Evolutionary conservation across 2,329 filamentous ascomycete species (phyloP), one percentile per base, ranked within the genome.

Genomic region (Blumeria hordei): DNA sequence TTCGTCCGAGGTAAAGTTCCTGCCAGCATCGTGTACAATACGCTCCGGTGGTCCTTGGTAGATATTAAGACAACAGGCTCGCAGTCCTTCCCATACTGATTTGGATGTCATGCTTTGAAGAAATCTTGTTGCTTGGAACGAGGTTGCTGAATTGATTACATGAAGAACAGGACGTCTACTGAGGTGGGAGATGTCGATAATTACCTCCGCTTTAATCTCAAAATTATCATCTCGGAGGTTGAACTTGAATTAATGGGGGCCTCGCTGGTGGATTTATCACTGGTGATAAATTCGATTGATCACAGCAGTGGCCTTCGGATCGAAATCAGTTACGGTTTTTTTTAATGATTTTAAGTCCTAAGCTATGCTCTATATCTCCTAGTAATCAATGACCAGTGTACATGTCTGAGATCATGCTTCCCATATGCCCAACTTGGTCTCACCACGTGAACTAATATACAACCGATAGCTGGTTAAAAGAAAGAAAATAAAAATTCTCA

Each of bases 151-250:
- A 41, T 56, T 21, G 14, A 56, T 28, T 18, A 54, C 35, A 45
- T 56, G 34, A 18, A 56, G 10, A 16, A 9, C 11, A 3, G 16
- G 41, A 9, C 53, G 47, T 36, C 50, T 16, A 21, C 50, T 47
- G 21, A 57, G 51, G 53, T 54, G 54, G 6, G 54, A 35, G 39
- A 55, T 54, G 32, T 57, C 41, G 28, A 55, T 44, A 36, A 57
- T 50, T 12, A 55, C 37, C n/a, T 54, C 28, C 21, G 54, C 49
- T 18, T 57, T 57, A 34, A 55, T 53, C 12, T 55, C 11, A 16
- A 47, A 14, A 28, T 28, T 28, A 45, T 55, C 41, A 16, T 55
- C 53, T 36, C 32, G 34, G 2, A 53, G 50, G 10, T 14, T 53
- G 16, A 53, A 53, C 41, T 45, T 45, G 16, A 45, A 45, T 45